These are phyloP conservation scores for Coprinopsis cinerea DNA, from an alignment of 768 basidiomycete genomes.

Conservation along the genomic window DNA sequence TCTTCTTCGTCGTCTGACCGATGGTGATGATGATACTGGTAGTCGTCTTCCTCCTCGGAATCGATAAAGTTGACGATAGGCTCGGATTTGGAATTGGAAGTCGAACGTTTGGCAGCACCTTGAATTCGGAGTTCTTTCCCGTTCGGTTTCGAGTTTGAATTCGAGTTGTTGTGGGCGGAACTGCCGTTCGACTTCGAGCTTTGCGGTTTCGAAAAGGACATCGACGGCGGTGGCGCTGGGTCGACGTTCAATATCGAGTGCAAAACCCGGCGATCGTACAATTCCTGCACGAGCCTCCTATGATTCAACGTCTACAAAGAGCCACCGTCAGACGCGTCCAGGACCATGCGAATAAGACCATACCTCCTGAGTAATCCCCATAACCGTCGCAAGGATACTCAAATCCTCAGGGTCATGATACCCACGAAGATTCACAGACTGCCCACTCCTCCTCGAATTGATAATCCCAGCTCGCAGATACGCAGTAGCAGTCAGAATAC, in stretches of 20 bases:
- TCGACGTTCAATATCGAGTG: conserved; percentile 53
- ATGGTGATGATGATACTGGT: not conserved
- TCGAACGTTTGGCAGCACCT: not conserved
- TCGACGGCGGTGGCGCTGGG: conserved; percentile 11
- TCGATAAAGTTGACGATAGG: too few relatives aligned
- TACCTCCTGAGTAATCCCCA: conserved; percentile 84
- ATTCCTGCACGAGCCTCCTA: conserved; percentile 59
- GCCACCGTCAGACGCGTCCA: not conserved
- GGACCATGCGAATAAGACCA: not conserved
- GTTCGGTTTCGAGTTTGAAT: too few relatives aligned
- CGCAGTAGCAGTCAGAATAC: conserved; percentile 70
- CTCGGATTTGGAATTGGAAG: not conserved
- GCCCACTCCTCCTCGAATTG: conserved; percentile 47
- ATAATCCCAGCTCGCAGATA: conserved; percentile 62
- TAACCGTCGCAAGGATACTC: conserved; percentile 74
- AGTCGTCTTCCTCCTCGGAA: not conserved
- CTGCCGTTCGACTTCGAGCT: not conserved
- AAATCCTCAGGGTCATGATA: conserved; percentile 51
- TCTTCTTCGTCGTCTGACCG: conserved; percentile 22
- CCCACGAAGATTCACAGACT: conserved; percentile 36
- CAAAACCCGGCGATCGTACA: conserved; percentile 53
- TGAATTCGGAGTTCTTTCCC: conserved; percentile 2
- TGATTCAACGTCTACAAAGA: conserved; percentile 62
- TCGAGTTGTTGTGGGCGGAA: not conserved
- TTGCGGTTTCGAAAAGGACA: not conserved